Percentiles rank a stretch among this genome's conserved stretches.
phyloP scores from a whole-genome alignment of 176 grass and related monocot genomes.

The Bonia amplexicaulis region DNA sequence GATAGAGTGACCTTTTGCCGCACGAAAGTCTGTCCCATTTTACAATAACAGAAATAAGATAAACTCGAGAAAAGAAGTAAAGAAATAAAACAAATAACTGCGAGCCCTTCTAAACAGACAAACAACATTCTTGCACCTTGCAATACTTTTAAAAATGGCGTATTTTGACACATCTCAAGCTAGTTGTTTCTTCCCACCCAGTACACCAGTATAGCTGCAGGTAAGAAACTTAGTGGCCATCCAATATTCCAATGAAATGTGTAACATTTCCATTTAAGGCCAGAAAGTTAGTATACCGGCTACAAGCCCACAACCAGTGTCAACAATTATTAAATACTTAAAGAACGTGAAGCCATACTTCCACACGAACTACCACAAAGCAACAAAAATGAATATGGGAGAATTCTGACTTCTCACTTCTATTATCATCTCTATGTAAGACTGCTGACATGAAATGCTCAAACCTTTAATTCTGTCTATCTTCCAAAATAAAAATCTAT shows the following conservation, averaged over 20 bases:
- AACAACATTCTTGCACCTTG: not conserved
- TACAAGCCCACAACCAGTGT: not conserved
- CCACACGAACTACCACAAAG: not conserved
- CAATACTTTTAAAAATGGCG: not conserved
- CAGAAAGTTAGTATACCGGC: not conserved
- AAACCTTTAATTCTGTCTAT: not conserved
- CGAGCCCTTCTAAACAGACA: constrained; percentile 7
- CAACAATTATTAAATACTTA: constrained; percentile 13
- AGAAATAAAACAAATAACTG: not conserved
- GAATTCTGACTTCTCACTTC: not conserved
- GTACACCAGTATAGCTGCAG: not conserved
- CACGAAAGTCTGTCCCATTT: constrained; percentile 92
- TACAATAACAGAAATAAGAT: constrained; percentile 42
- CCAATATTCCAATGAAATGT: not conserved
- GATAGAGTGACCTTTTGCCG: constrained; percentile 83
- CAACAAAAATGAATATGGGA: not conserved
- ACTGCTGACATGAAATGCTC: not conserved
- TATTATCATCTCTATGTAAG: constrained; percentile 6
- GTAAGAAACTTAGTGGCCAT: constrained; percentile 7
- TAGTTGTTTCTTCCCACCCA: not conserved
- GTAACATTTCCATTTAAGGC: not conserved
- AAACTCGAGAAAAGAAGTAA: constrained; percentile 15
- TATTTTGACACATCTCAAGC: not conserved
- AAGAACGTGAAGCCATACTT: not conserved
- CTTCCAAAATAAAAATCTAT: constrained; percentile 2